These are phyloP conservation scores for Malbranchea cinnamomea DNA, from an alignment of 2,329 filamentous ascomycete genomes.

Conservation along the genomic window DNA sequence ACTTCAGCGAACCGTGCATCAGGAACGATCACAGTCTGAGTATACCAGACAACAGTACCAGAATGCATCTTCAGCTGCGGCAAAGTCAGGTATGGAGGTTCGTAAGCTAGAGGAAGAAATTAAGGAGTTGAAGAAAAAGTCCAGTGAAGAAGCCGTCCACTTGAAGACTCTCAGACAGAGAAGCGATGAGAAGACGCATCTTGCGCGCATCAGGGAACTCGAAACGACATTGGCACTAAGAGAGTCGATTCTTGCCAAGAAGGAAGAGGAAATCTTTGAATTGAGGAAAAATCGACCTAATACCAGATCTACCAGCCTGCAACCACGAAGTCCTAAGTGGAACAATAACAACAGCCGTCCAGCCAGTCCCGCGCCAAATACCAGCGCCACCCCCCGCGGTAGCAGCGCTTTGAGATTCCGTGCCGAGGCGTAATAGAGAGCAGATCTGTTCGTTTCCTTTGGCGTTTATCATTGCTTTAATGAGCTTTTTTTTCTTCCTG, in stretches of 20 bases:
- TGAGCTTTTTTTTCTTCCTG: too few relatives aligned
- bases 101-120: conserved; percentile 24
- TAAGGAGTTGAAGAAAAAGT: conserved; percentile 21
- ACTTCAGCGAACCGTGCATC: conserved; percentile 25
- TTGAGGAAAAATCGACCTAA: conserved; percentile 30
- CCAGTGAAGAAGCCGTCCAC: conserved; percentile 21
- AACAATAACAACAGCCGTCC: conserved; percentile 22
- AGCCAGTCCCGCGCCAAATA: conserved; percentile 24
- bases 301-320: conserved; percentile 28
- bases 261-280: conserved; percentile 31
- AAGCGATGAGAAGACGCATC: conserved; percentile 19
- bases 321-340: conserved; percentile 28
- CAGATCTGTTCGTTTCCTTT: too few relatives aligned
- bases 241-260: conserved; percentile 25
- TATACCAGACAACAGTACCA: conserved; percentile 34
- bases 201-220: conserved; percentile 24
- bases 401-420: conserved; percentile 26
- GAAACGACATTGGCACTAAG: conserved; percentile 21
- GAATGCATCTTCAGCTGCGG: conserved; percentile 29
- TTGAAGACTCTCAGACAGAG: conserved; percentile 25
- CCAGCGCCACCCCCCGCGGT: conserved; percentile 18
- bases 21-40: conserved; percentile 29
- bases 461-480: too few relatives aligned
- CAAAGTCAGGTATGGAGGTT: conserved; percentile 25
- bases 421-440: conserved; percentile 7